phyloP scores from a whole-genome alignment of 2,329 filamentous ascomycete genomes.

The Cladosporium cucumerinum region DNA sequence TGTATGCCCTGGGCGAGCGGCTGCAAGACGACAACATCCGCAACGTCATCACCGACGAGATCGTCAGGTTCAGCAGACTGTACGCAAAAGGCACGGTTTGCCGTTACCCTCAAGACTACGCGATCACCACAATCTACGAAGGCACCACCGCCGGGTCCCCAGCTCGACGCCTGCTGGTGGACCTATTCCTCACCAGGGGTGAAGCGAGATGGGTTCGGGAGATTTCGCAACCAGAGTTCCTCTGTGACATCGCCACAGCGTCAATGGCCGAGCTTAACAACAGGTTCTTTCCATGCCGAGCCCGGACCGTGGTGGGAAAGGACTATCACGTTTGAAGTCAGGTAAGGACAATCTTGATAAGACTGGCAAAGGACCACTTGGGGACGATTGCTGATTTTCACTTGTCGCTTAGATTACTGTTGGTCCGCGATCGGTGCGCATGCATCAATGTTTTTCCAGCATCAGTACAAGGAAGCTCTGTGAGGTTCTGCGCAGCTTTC shows the following conservation, averaged over 20 bases:
- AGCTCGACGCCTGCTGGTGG: neutral
- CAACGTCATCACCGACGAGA: neutral
- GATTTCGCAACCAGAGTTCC: neutral
- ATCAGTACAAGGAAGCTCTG: no score
- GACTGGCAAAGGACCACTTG: neutral
- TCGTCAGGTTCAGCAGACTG: neutral
- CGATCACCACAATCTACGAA: neutral
- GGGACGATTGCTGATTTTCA: neutral
- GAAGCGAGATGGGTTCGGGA: neutral
- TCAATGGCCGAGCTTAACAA: neutral
- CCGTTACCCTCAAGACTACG: neutral
- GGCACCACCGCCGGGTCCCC: neutral
- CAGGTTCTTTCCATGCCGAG: neutral
- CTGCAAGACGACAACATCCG: neutral
- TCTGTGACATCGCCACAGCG: neutral
- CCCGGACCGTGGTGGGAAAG: no score
- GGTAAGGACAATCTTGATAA: neutral
- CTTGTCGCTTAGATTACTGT: neutral
- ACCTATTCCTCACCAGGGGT: neutral
- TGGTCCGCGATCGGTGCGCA: neutral
- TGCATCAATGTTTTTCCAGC: no score
- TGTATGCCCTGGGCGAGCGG: neutral
- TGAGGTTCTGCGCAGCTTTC: no score
- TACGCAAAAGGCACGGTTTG: no score
- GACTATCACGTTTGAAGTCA: neutral